Evolutionary conservation across 441 rosid species (phyloP).

Genomic region (Viola pubescens): DNA sequence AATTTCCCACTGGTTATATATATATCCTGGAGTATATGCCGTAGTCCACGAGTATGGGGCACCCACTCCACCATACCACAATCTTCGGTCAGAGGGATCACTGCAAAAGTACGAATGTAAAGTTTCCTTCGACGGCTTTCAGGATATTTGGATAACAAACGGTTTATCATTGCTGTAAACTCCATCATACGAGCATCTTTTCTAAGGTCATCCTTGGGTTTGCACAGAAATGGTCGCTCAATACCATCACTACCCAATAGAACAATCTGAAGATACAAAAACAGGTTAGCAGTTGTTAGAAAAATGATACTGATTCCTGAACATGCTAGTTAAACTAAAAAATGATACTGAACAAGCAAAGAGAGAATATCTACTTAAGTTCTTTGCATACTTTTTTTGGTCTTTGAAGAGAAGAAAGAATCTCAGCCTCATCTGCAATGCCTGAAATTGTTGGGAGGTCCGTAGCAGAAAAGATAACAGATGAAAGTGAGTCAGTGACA

Average conservation of each 20-base stretch:
- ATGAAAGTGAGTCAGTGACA: constrained; percentile 39
- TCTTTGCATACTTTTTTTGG: constrained; percentile 69
- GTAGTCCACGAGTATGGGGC: constrained; percentile 92
- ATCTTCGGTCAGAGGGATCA: constrained; percentile 96
- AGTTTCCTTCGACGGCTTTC: constrained; percentile 96
- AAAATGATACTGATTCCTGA: no score
- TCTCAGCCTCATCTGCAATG: constrained; percentile 95
- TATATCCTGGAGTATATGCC: constrained; percentile 91
- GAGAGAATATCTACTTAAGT: no score
- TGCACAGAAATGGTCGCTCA: constrained; percentile 96
- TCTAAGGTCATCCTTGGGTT: constrained; percentile 98
- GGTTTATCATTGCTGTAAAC: constrained; percentile 97
- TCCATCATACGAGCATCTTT: constrained; percentile 99
- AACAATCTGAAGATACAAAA: constrained; percentile 45
- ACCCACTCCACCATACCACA: constrained; percentile 99
- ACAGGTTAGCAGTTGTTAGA: constrained; percentile 5
- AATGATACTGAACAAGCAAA: no score
- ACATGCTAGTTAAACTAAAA: no score
- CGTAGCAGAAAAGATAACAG: constrained; percentile 63
- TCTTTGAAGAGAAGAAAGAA: constrained; percentile 96
- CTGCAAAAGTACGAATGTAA: constrained; percentile 93
- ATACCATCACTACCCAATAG: constrained; percentile 93
- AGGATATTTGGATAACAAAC: constrained; percentile 84
- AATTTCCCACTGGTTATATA: constrained; percentile 76
- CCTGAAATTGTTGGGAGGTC: constrained; percentile 91